A percentile compares a stretch with the other conserved stretches of the same genome.
These are phyloP conservation scores for Paecilomyces niveus DNA, from an alignment of 2,329 filamentous ascomycete genomes.

Conservation along the genomic window DNA sequence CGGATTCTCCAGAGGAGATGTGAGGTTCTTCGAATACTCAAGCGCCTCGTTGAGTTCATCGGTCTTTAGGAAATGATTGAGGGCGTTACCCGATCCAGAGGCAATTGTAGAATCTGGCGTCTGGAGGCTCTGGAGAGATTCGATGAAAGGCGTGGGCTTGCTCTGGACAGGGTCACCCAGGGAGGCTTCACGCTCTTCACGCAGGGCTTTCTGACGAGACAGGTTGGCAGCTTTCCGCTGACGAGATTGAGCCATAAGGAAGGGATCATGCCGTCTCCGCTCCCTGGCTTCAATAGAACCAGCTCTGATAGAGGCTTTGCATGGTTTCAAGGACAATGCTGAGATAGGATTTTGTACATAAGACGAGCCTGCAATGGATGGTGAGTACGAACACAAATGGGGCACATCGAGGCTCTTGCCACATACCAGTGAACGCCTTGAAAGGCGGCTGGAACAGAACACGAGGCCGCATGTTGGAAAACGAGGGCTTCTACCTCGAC, in stretches of 20 bases:
- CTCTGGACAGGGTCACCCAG: constrained; percentile 76
- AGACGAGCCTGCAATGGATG: constrained; percentile 18
- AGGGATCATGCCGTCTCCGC: constrained; percentile 68
- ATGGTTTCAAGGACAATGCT: constrained; percentile 48
- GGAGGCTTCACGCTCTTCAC: constrained; percentile 55
- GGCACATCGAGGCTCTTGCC: neutral
- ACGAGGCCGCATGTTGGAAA: constrained; percentile 58
- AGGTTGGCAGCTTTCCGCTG: constrained; percentile 80
- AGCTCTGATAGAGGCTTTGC: constrained; percentile 52
- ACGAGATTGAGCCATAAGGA: constrained; percentile 70
- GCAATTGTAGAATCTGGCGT: constrained; percentile 11
- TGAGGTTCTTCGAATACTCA: constrained; percentile 60
- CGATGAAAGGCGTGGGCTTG: constrained; percentile 70
- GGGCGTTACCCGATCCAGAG: constrained; percentile 27
- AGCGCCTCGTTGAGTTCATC: constrained; percentile 61
- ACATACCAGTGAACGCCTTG: constrained; percentile 54
- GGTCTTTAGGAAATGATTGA: constrained; percentile 71
- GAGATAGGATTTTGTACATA: constrained; percentile 37
- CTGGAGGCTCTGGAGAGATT: constrained; percentile 64
- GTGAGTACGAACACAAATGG: neutral
- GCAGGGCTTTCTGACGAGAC: constrained; percentile 63
- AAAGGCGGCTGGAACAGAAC: constrained; percentile 55
- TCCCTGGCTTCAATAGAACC: constrained; percentile 59
- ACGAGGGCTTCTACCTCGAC: constrained; percentile 2
- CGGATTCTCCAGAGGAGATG: constrained; percentile 25